Base-by-base conservation (phyloP, 2,329 filamentous ascomycete genomes). In the Aspergillus sp. region DNA sequence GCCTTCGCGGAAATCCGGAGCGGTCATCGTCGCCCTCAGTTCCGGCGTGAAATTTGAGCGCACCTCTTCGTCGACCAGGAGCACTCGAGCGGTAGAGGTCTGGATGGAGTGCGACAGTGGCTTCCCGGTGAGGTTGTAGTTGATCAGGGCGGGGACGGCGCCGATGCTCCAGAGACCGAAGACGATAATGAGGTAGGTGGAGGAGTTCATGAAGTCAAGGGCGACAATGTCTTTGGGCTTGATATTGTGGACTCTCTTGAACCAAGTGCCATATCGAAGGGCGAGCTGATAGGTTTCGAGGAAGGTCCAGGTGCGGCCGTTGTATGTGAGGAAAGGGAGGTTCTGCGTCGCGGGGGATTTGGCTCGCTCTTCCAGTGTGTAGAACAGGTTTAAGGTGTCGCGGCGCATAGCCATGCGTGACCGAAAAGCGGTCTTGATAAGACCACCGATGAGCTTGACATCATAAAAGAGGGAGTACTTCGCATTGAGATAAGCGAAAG, bases 91-190 rank as follows among this genome's bases (percentile, higher is more conserved):
- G 0, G 81, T 84, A 2, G 88, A 87, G 1, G 84, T 82, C 57
- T 79, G 81, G 42, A 95, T 77, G 60, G 88, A 93, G 70, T 96
- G 90, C 3, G 82, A 69, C 55, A 96, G 75, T 0, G 89, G 79
- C 24, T 86, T 82, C 11, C 85, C 86, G 0, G 81, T 79, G 45
- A 95, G 75, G 66, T 94, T 94, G 72, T 92, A 93, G 72, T 96
- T 96, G 73, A 95, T 87, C 61, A 94, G 90, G 0, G 90, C 90
- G 0, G 90, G 90, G 51, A 85, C 85, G 0, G 88, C 90, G 10
- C 91, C 91, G 53, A 95, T 84, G 26, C 86, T 84, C 90, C 90
- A 95, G 30, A 95, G 72, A 0, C 86, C 90, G 50, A 92, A 76
- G 79, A 86, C 83, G 8, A 95, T 57, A 66, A 92, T 89, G 24